These are phyloP conservation scores for Neofusicoccum ribis DNA, from an alignment of 2,329 filamentous ascomycete genomes.

Conservation along the genomic window DNA sequence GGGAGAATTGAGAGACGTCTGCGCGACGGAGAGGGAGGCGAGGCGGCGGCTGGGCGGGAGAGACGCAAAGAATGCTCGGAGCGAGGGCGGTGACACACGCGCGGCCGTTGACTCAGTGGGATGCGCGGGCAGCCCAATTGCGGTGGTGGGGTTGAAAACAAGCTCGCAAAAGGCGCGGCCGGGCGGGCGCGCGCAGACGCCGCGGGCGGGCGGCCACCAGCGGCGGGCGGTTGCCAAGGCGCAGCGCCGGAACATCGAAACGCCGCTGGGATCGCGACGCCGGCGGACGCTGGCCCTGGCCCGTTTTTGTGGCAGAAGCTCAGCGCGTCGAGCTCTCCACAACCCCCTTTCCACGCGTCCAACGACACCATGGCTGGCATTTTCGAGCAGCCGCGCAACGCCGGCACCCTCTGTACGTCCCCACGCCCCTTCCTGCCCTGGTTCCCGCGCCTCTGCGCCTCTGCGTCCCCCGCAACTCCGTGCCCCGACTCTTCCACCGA, in stretches of 20 bases:
- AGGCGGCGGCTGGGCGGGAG: constrained; percentile 1
- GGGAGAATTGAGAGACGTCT: background rate
- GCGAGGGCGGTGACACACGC: constrained; percentile 8
- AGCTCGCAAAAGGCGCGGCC: background rate
- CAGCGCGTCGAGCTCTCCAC: constrained; percentile 17
- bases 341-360: constrained; percentile 13
- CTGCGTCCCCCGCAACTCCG: background rate
- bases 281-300: constrained; percentile 7
- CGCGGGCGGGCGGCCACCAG: background rate
- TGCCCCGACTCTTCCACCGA: constrained; percentile 4
- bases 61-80: background rate
- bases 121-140: background rate
- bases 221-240: background rate
- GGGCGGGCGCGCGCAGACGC: background rate
- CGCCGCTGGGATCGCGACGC: constrained; percentile 10
- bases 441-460: background rate
- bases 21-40: background rate
- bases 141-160: constrained; percentile 17
- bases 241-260: constrained; percentile 16
- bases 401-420: constrained; percentile 76
- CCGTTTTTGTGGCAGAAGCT: constrained; percentile 15
- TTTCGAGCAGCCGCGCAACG: constrained; percentile 91
- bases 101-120: constrained; percentile 14
- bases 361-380: constrained; percentile 76
- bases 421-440: background rate